Base-by-base conservation (phyloP, 495 filamentous ascomycete genomes). In the Aspergillus kassunensis region DNA sequence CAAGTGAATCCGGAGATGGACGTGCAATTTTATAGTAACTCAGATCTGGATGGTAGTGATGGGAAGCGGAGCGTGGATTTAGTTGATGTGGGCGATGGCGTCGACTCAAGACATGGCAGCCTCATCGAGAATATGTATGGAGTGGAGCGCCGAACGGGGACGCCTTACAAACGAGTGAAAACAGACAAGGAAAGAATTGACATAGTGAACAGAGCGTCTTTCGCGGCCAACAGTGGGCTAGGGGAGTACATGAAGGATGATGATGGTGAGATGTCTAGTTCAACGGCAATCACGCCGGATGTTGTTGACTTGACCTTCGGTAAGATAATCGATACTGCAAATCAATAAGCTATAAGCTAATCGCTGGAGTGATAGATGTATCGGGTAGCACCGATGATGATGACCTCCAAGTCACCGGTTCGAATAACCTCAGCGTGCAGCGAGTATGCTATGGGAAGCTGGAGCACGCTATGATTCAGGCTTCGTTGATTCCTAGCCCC, bases 401-500 rank as follows among this genome's bases (percentile, higher is more conserved):
- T 33, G 73, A 76, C 12, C 27, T 75, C 4, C 66, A 70, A 55
- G 68, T 74, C 36, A 76, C 69, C 1, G 72, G 73, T 1, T 72
- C 68, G 0, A 68, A 68, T 16, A 65, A 76, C 47, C 60, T 76
- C 50, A 71, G 70, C 47, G 47, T 52, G 16, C 78, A 85, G 58
- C 83, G 89, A 58, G 87, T 97, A 21, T 97, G 93, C 69, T 91
- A 89, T 62, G 93, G 93, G 7, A 85, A 84, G 64, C 61, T 97
- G 16, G 81, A 89, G 31, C 75, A 77, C 16, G 83, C 85, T 4
- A 84, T 69, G 44, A 71, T 95, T 50, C 84, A 85, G 33, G 84
- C 87, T 16, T 75, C 83, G 54, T 61, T 69, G 12, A 79, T 95
- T 2, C 91, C 87, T 0, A 85, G 81, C 53, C 83, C 83, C 2